Percentiles rank a stretch among this genome's conserved stretches.
These are phyloP conservation scores for Neurospora intermedia DNA, from an alignment of 495 filamentous ascomycete genomes.

Conservation along the genomic window DNA sequence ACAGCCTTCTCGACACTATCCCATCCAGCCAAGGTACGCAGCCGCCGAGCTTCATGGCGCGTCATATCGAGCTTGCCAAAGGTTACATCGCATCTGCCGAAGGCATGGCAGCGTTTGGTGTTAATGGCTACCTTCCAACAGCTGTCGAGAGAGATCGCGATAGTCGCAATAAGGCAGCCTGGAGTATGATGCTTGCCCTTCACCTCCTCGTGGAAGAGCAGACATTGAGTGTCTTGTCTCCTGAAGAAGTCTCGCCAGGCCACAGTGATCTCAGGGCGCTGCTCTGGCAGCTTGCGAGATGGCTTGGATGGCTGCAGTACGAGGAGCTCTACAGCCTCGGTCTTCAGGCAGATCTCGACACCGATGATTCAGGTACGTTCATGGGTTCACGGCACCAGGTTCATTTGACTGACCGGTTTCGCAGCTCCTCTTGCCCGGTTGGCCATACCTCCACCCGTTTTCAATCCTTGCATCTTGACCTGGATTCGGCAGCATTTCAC, in stretches of 20 bases:
- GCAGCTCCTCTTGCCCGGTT: constrained; percentile 11
- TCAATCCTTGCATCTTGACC: constrained; percentile 41
- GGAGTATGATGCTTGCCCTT: constrained; percentile 62
- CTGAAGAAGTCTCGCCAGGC: constrained; percentile 41
- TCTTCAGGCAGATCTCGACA: constrained; percentile 35
- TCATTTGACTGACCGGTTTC: neutral
- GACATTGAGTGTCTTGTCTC: constrained; percentile 62
- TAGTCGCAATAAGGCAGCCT: constrained; percentile 47
- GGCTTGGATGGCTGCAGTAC: constrained; percentile 79
- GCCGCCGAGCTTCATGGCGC: constrained; percentile 31
- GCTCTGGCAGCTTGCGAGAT: constrained; percentile 68
- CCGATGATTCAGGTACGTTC: constrained; percentile 17
- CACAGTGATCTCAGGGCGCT: constrained; percentile 51
- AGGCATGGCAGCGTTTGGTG: constrained; percentile 40
- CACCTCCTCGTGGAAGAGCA: constrained; percentile 83
- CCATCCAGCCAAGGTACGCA: neutral
- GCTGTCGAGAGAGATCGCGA: constrained; percentile 40
- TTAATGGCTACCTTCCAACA: constrained; percentile 52
- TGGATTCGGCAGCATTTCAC: constrained; percentile 61
- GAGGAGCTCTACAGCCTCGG: constrained; percentile 61
- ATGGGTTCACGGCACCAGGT: neutral
- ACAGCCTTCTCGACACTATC: constrained; percentile 24
- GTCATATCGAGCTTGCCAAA: constrained; percentile 29
- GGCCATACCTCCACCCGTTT: constrained; percentile 52
- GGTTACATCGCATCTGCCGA: constrained; percentile 48